Conservation (phyloP, 371 early-diverging fungal species). For the Apophysomyces sp. region DNA sequence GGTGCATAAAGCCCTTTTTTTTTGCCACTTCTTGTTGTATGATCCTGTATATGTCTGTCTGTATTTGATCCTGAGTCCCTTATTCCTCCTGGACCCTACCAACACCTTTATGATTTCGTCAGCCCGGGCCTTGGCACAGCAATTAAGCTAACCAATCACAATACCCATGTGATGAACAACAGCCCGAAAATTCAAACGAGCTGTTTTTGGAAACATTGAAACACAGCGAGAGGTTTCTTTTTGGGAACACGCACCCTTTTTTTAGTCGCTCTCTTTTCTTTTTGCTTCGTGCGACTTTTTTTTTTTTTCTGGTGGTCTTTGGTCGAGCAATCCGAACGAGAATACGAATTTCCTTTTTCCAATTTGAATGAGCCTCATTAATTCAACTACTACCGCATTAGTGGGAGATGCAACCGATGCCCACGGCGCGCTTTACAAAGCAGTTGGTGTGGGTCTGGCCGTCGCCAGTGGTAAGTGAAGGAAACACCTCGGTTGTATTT, state of each 20-base stretch:
- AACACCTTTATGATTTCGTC: not conserved
- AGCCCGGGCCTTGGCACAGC: not conserved
- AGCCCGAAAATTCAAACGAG: conserved; percentile 4
- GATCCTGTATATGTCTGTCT: not conserved
- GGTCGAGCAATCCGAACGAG: not conserved
- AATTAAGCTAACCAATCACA: not conserved
- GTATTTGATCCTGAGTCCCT: not conserved
- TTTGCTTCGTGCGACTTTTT: not conserved
- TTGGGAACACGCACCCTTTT: not conserved
- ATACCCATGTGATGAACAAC: conserved; percentile 8
- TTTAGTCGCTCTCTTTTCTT: conserved; percentile 10
- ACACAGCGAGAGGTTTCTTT: not conserved
- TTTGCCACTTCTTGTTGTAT: not conserved
- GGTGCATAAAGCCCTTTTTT: not conserved
- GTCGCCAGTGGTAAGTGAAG: conserved; percentile 57
- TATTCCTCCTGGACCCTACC: not conserved
- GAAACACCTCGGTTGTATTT: not conserved
- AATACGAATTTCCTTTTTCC: not conserved
- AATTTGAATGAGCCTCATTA: not conserved
- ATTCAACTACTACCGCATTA: conserved; percentile 31
- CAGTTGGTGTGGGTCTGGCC: conserved; percentile 86
- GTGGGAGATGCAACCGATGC: conserved; percentile 22
- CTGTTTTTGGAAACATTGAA: conserved; percentile 7
- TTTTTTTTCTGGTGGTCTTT: not conserved
- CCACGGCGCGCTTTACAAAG: conserved; percentile 64